Evolutionary conservation across 805 yeast genomes (phyloP).

Genomic region (Lachancea sp.): DNA sequence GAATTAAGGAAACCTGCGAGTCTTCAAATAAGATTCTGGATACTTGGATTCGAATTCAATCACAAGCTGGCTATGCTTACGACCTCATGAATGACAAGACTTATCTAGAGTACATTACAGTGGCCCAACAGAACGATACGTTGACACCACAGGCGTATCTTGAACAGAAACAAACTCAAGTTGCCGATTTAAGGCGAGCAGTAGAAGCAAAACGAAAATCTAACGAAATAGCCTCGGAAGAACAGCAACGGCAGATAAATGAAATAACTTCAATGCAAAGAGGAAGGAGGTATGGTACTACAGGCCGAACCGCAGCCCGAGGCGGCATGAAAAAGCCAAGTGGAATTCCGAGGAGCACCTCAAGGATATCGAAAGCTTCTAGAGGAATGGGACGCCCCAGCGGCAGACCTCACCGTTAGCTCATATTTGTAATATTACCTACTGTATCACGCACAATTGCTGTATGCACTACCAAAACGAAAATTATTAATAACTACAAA

Average conservation of each 20-base stretch:
- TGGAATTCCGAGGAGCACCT: constrained; percentile 22
- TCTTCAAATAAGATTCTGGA: constrained; percentile 47
- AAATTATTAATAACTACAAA: neutral
- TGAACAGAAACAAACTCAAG: constrained; percentile 14
- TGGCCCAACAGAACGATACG: constrained; percentile 28
- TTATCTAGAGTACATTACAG: constrained; percentile 22
- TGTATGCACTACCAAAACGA: neutral
- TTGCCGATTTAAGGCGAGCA: constrained; percentile 17
- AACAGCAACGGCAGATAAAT: neutral
- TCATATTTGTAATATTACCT: neutral
- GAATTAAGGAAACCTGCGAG: constrained; percentile 38
- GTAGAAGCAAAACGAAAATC: constrained; percentile 11
- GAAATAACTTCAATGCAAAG: neutral
- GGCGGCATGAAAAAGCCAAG: constrained; percentile 13
- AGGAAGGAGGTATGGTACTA: constrained; percentile 1
- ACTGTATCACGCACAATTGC: too few relatives aligned
- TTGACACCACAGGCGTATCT: constrained; percentile 12
- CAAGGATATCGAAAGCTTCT: constrained; percentile 22
- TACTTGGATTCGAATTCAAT: constrained; percentile 55
- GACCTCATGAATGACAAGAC: constrained; percentile 39
- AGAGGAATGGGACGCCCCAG: constrained; percentile 10
- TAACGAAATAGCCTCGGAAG: neutral
- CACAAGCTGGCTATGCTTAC: constrained; percentile 53
- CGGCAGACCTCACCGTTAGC: neutral
- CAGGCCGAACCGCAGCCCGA: constrained; percentile 7